These are phyloP conservation scores for Russula sp. DNA, from an alignment of 768 basidiomycete genomes.

Conservation along the genomic window DNA sequence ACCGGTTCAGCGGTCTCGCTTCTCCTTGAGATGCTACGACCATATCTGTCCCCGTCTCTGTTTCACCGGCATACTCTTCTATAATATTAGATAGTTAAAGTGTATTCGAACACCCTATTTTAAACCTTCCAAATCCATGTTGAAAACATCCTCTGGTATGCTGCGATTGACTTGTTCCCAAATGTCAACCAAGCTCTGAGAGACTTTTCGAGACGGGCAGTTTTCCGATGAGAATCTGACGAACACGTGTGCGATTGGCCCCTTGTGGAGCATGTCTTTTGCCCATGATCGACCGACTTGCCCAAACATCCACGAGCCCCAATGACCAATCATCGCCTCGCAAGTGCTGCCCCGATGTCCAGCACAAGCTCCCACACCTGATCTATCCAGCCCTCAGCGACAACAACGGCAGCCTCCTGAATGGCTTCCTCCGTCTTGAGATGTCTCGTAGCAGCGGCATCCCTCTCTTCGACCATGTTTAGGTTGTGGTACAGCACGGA, in stretches of 20 bases:
- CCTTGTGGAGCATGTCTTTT: not conserved
- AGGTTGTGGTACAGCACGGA: constrained; percentile 71
- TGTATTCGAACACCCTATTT: not conserved
- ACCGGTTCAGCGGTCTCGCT: constrained; percentile 31
- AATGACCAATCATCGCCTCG: constrained; percentile 28
- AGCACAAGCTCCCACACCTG: constrained; percentile 54
- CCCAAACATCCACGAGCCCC: not conserved
- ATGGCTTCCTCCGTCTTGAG: constrained; percentile 39
- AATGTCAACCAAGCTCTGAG: not conserved
- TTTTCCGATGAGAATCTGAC: not conserved
- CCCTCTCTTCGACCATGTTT: constrained; percentile 47
- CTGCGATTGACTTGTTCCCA: not conserved
- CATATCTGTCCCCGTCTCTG: not conserved
- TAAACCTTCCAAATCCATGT: not conserved
- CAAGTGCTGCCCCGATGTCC: constrained; percentile 52
- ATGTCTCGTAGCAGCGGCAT: constrained; percentile 48
- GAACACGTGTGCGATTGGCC: not conserved
- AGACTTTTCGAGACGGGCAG: not conserved
- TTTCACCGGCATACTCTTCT: not conserved
- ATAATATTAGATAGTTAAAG: not conserved
- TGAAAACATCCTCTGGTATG: not conserved
- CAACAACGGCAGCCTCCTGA: constrained; percentile 38
- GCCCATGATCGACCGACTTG: not conserved
- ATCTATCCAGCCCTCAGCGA: constrained; percentile 47
- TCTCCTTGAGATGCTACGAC: constrained; percentile 14